Percentiles rank a stretch among this genome's conserved stretches.
phyloP scores from a whole-genome alignment of 495 filamentous ascomycete species.

The Neurospora sp. region DNA sequence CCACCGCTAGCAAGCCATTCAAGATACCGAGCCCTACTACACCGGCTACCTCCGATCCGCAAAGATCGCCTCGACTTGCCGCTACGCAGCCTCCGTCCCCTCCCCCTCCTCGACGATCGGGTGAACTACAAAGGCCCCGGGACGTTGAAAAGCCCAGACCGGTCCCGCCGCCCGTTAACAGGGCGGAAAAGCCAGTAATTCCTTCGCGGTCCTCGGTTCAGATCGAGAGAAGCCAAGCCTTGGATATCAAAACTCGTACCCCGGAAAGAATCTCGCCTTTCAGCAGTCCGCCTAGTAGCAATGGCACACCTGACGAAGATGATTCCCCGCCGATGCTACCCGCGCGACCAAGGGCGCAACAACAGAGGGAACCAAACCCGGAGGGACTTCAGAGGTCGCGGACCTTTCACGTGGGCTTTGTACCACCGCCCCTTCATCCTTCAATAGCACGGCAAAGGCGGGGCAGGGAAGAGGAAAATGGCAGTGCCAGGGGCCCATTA shows the following conservation, averaged over 20 bases:
- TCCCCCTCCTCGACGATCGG: conserved; percentile 44
- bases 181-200: conserved; percentile 71
- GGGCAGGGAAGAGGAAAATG: conserved; percentile 31
- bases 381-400: conserved; percentile 15
- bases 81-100: conserved; percentile 41
- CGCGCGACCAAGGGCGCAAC: conserved; percentile 25
- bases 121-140: conserved; percentile 35
- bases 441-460: conserved; percentile 29
- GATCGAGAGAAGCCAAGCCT: conserved; percentile 13
- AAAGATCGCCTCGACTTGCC: conserved; percentile 31
- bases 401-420: conserved; percentile 26
- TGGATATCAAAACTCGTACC: conserved; percentile 22
- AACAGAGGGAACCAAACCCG: conserved; percentile 5
- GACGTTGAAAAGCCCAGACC: conserved; percentile 24
- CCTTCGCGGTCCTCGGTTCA: conserved; percentile 23
- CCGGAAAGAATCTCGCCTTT: conserved; percentile 63
- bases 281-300: conserved; percentile 76
- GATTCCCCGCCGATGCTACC: conserved; percentile 32
- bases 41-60: conserved; percentile 32
- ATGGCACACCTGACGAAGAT: conserved; percentile 46
- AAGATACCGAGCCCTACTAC: conserved; percentile 42
- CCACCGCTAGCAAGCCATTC: conserved; percentile 40
- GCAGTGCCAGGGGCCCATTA: conserved; percentile 16
- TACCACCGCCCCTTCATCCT: conserved; percentile 41
- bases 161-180: conserved; percentile 60